A percentile compares a stretch with the other conserved stretches of the same genome.
These are phyloP conservation scores for Magnaporthiopsis poae DNA, from an alignment of 2,329 filamentous ascomycete genomes.

Conservation along the genomic window DNA sequence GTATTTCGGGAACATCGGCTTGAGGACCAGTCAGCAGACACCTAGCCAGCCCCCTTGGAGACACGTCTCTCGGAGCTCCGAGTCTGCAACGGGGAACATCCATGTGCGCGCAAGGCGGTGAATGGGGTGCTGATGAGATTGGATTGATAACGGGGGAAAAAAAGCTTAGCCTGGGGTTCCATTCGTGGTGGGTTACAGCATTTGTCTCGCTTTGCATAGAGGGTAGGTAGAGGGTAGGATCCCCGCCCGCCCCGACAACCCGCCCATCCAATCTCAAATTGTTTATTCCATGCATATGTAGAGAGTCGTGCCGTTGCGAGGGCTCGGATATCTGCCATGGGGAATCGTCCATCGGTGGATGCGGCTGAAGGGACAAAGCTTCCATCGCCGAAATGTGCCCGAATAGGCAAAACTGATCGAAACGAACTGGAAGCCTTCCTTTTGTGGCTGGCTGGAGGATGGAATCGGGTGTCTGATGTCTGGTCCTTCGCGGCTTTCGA, in stretches of 20 bases:
- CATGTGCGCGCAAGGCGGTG: too few relatives aligned
- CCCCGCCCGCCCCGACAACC: not conserved
- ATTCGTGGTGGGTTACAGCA: not conserved
- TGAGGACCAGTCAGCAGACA: not conserved
- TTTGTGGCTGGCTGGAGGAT: not conserved
- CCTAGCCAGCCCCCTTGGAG: too few relatives aligned
- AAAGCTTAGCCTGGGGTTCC: not conserved
- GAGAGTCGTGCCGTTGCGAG: too few relatives aligned
- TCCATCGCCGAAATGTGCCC: not conserved
- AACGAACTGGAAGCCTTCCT: not conserved
- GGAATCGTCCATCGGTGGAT: too few relatives aligned
- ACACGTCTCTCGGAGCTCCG: not conserved
- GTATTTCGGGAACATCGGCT: not conserved
- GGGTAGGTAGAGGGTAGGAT: not conserved
- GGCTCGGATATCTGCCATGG: too few relatives aligned
- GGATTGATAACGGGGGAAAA: not conserved
- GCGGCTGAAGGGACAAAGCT: too few relatives aligned
- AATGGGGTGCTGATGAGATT: not conserved
- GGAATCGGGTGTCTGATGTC: not conserved
- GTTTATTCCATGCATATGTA: not conserved
- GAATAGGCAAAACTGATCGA: not conserved
- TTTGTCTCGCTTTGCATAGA: not conserved
- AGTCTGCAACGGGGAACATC: not conserved
- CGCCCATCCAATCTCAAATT: not conserved
- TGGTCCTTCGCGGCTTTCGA: not conserved